phyloP scores from a whole-genome alignment of 2,329 filamentous ascomycete species.

The Claviceps spartinae region DNA sequence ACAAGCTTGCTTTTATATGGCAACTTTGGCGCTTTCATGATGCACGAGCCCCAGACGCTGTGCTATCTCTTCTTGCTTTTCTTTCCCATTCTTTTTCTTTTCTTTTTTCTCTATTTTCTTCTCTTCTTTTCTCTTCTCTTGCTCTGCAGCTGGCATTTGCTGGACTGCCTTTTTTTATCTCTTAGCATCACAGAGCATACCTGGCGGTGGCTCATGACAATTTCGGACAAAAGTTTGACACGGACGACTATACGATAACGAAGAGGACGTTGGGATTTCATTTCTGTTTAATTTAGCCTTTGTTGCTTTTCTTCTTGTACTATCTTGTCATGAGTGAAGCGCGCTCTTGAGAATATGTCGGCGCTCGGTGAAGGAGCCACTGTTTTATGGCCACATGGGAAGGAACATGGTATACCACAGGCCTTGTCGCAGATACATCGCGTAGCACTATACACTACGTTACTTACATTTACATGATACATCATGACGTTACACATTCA shows the following conservation, averaged over 20 bases:
- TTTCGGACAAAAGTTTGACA: conserved; percentile 8
- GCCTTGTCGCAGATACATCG: not conserved
- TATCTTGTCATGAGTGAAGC: conserved; percentile 1
- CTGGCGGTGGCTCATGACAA: conserved; percentile 12
- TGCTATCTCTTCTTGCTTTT: not conserved
- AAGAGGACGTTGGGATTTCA: conserved; percentile 12
- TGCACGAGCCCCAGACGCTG: too few species aligned
- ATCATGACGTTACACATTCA: too few species aligned
- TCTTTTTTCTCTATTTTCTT: not conserved
- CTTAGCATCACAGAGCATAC: conserved; percentile 14
- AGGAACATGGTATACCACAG: not conserved
- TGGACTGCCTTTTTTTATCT: conserved; percentile 2
- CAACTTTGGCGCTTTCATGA: too few species aligned
- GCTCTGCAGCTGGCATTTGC: not conserved
- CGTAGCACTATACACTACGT: too few species aligned
- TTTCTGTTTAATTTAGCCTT: conserved; percentile 8
- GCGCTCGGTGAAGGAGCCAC: not conserved
- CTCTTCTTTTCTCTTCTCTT: not conserved
- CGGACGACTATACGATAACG: conserved; percentile 14
- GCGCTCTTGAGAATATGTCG: not conserved
- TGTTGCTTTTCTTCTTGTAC: not conserved
- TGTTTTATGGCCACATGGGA: not conserved
- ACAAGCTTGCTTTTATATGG: too few species aligned
- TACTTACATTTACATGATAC: too few species aligned
- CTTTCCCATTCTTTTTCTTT: conserved; percentile 1